Evolutionary conservation across 352 stramenopile genomes (phyloP), one percentile per base, ranked within the genome.

Genomic region (Phytopythium vexans): DNA sequence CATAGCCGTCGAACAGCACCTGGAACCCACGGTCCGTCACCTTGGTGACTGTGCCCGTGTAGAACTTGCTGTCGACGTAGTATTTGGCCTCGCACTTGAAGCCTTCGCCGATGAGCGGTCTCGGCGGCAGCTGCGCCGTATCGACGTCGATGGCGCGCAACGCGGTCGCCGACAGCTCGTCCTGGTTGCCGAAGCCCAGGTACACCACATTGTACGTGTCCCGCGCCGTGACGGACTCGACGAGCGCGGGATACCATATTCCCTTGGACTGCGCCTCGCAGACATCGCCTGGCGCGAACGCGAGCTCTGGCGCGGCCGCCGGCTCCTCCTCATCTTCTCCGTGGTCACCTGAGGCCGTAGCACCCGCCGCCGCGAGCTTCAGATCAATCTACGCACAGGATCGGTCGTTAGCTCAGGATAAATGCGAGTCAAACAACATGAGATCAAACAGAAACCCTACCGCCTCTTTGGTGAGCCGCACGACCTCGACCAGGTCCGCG

Each of bases 1-100:
- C 86, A 56, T 96, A 97, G 41, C 82, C 74, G 11, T 88, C 77
- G 56, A 95, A 97, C n/a, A 92, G 60, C 47, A 96, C 81, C 33
- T 85, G 84, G 58, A 89, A 94, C 1, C 89, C 89, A 46, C 87
- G 50, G 1, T 58, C 45, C 6, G 88, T 95, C 21, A 86, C 55
- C 12, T 78, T 69, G 8, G 77, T 84, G 37, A 96, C 74, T 7
- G 64, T 63, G 36, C 77, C 88, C 45, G 72, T 54, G 63, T 97
- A 96, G 48, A 86, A 88, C 49, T 87, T 67, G 5, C 66, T 52
- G 51, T 95, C 86, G 9, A 75, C 77, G 44, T 91, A 93, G 64
- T 93, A 95, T 64, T 90, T 91, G 50, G 84, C 82, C 48, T 62
- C 59, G 45, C 82, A 92, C 37, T 74, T 60, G 48, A 84, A 87